A percentile compares a stretch with the other conserved stretches of the same genome.
Conservation (phyloP, 495 filamentous ascomycete genomes). For the Glutinoglossum americanum region DNA sequence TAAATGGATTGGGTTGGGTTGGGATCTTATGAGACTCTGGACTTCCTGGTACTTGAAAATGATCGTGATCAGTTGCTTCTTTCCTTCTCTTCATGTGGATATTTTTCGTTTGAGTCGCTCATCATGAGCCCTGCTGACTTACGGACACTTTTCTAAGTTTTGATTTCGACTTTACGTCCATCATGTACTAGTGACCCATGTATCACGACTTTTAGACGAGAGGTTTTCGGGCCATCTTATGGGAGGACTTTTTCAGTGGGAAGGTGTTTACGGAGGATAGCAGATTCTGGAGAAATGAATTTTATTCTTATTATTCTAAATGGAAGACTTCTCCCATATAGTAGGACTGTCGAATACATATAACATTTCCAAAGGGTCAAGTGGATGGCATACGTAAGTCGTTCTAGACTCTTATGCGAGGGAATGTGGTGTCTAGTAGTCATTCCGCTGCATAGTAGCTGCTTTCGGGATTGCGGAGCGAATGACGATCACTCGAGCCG, state of each 20-base stretch:
- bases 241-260: neutral
- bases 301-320: no score
- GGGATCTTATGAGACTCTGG: neutral
- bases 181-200: neutral
- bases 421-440: no score
- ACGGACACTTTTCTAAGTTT: neutral
- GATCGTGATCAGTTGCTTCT: neutral
- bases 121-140: neutral
- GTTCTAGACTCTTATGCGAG: no score
- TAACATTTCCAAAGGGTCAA: no score
- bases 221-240: neutral
- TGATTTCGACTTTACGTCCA: neutral
- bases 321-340: no score
- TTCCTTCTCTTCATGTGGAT: neutral
- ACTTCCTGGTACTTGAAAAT: neutral
- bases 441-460: no score
- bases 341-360: no score
- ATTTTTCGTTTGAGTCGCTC: neutral
- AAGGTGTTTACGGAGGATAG: neutral
- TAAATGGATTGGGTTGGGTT: neutral
- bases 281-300: no score
- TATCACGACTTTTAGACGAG: neutral
- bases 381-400: no score
- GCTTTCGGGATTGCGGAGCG: neutral
- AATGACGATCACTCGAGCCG: neutral